phyloP scores from a whole-genome alignment of 306 rosid species.

The Vicia sativa region DNA sequence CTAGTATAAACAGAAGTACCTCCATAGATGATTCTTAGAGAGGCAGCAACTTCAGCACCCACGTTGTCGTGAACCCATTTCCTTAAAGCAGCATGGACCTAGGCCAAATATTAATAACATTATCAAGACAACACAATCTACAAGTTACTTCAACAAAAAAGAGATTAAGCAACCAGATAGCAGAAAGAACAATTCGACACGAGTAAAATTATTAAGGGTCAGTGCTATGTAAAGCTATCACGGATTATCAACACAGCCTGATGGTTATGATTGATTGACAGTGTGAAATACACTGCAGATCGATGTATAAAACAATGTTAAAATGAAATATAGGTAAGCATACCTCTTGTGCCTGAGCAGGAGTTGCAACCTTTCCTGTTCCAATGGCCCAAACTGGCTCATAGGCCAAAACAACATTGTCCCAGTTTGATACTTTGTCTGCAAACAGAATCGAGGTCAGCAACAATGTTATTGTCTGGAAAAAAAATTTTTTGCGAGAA shows the following conservation, averaged over 20 bases:
- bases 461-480: background rate
- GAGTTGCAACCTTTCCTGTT: conserved; percentile 88
- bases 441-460: conserved; percentile 31
- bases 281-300: no score
- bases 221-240: no score
- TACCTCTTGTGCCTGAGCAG: conserved; percentile 94
- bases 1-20: conserved; percentile 48
- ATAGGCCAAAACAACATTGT: conserved; percentile 74
- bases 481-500: background rate
- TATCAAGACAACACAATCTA: conserved; percentile 14
- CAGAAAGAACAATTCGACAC: background rate
- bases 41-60: conserved; percentile 65
- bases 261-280: no score
- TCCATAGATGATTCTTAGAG: conserved; percentile 86
- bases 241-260: no score
- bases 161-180: background rate
- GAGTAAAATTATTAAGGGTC: no score
- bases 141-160: conserved; percentile 5
- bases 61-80: conserved; percentile 72
- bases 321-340: background rate
- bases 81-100: conserved; percentile 90
- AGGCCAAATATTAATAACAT: conserved; percentile 33
- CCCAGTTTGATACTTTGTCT: conserved; percentile 62
- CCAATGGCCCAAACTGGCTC: conserved; percentile 98
- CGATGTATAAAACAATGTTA: background rate